Evolutionary conservation across 106 monocot genomes (phyloP).

Genomic region (Dactylorhiza incarnata): DNA sequence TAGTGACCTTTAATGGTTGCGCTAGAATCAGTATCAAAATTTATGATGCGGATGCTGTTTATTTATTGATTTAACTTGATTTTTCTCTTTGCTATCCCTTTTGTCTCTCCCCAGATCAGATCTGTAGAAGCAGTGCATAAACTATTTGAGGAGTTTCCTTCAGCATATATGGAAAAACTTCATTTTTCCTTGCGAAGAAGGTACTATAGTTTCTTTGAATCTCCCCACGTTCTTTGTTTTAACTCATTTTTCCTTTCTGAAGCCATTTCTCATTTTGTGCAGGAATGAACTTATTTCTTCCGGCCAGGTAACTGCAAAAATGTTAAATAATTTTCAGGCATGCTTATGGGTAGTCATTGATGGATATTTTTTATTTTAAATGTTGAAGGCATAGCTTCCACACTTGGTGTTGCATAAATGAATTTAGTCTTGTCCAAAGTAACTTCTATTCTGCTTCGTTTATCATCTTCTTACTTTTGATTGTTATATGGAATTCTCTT

Average conservation of each 20-base stretch:
- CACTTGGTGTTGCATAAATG: neutral
- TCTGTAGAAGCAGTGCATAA: constrained; percentile 75
- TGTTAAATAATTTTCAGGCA: neutral
- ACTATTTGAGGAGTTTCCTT: constrained; percentile 84
- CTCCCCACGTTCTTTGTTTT: neutral
- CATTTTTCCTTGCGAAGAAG: constrained; percentile 47
- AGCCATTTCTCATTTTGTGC: constrained; percentile 8
- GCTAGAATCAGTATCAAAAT: neutral
- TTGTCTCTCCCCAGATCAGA: constrained; percentile 48
- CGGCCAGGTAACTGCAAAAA: constrained; percentile 43
- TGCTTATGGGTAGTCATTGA: neutral
- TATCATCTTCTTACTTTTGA: too few relatives aligned
- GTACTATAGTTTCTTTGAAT: constrained; percentile 19
- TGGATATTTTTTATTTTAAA: neutral
- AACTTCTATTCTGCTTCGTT: too few relatives aligned
- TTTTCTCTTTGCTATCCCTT: neutral
- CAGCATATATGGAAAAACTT: constrained; percentile 75
- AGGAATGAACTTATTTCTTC: constrained; percentile 45
- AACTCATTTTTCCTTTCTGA: neutral
- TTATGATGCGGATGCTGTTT: neutral
- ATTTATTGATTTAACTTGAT: neutral
- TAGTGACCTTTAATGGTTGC: neutral
- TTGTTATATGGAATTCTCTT: too few relatives aligned
- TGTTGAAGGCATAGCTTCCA: neutral
- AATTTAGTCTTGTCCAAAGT: neutral